Evolutionary conservation across 441 rosid species (phyloP), one percentile per base, ranked within the genome.

Genomic region (California macrophylla): DNA sequence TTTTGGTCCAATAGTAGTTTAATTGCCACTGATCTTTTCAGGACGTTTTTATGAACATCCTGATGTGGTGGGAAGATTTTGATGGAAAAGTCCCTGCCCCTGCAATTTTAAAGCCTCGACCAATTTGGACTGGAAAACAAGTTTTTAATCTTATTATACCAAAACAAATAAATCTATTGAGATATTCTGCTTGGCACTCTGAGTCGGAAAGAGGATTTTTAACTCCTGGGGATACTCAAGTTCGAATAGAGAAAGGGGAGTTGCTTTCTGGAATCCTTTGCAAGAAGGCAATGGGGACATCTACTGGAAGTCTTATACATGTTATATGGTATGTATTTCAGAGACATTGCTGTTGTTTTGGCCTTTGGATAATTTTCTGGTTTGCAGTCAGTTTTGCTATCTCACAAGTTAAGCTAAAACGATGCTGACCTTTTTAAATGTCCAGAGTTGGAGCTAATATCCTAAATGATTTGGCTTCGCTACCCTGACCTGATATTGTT

Each of bases 61-160:
- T 92, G 83, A 95, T 95, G 98, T 95, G 99, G 99, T 95, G 99
- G 99, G 99, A 95, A 84, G 99, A 95, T 80, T 95, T 95, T 67
- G 99, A 95, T 69, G 99, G 99, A 76, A 92, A 95, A 85, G 83
- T 95, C 79, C 98, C 99, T 29, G 90, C 97, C 47, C 99, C 99
- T 45, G 83, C 98, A 72, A 83, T 94, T 83, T 76, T 90, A 82
- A 90, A 90, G 84, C 99, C 98, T 24, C 85, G 96, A 25, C 98
- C 99, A 16, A 85, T 92, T 54, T 94, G 98, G 99, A 94, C 99
- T 26, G 99, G 99, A 71, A 94, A 94, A 75, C 99, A 94, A 82
- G 97, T 94, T 77, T 94, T 94, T 68, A 92, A 89, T 81, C 98
- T 95, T 15, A 95, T 95, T 71, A 95, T 95, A 54, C 99, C 99